phyloP scores from a whole-genome alignment of 2,329 filamentous ascomycete genomes.

The Periconia macrospinosa region DNA sequence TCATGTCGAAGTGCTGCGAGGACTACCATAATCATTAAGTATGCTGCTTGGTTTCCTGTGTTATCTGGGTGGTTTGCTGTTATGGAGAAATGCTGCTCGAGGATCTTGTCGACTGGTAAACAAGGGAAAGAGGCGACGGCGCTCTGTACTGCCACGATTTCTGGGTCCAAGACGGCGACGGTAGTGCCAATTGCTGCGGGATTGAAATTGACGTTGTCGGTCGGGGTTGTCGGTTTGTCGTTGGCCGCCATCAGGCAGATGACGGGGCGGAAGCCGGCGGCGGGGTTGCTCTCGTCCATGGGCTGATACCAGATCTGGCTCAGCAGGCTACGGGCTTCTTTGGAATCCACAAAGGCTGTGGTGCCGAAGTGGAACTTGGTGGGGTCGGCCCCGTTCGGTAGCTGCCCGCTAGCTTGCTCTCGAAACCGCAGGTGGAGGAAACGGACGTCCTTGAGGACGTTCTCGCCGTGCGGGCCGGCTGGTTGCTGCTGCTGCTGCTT shows the following conservation, averaged over 20 bases:
- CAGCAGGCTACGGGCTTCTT: slow-evolving; percentile 10
- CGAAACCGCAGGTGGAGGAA: slow-evolving; percentile 17
- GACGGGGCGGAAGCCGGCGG: slow-evolving; percentile 13
- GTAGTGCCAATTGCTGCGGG: slow-evolving; percentile 10
- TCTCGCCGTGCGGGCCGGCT: slow-evolving; percentile 13
- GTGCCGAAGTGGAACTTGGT: slow-evolving; percentile 18
- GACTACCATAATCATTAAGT: no score
- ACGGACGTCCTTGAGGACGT: slow-evolving; percentile 13
- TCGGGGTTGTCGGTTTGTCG: slow-evolving; percentile 6
- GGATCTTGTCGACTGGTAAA: no score
- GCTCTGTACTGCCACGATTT: no score
- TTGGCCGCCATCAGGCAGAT: slow-evolving; percentile 15
- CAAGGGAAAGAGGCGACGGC: no score
- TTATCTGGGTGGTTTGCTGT: no score
- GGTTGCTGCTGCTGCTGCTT: no score
- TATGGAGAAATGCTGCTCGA: no score
- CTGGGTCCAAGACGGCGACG: no score
- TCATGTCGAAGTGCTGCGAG: no score
- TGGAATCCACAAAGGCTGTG: slow-evolving; percentile 8
- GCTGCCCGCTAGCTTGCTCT: slow-evolving; percentile 6
- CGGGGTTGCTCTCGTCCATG: slow-evolving; percentile 6
- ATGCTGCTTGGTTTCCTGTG: no score
- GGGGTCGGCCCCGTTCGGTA: slow-evolving; percentile 4
- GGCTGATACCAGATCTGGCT: slow-evolving; percentile 17
- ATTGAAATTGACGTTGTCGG: slow-evolving; percentile 12